Conservation (phyloP, 192 early-diverging fungal species). For the Coemansia sp. region DNA sequence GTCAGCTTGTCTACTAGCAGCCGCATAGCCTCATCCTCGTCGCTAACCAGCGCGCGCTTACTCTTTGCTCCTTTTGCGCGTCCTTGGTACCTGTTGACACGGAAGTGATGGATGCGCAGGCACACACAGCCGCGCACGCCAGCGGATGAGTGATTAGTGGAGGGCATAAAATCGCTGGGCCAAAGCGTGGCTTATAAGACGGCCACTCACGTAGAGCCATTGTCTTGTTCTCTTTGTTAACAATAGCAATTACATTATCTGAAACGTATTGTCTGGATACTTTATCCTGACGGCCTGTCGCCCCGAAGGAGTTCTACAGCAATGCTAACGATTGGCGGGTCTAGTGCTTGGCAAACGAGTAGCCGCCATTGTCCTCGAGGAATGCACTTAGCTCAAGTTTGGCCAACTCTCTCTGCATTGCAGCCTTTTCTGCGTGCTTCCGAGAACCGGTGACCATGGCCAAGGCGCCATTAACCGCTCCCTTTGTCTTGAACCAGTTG, state of each 20-base stretch:
- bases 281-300: too few species aligned
- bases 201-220: too few species aligned
- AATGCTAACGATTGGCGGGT: too few species aligned
- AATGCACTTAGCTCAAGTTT: slow-evolving; percentile 41
- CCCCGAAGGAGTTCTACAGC: too few species aligned
- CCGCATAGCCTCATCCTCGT: slow-evolving; percentile 29
- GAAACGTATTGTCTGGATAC: too few species aligned
- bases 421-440: slow-evolving; percentile 26
- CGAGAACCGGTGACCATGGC: slow-evolving; percentile 32
- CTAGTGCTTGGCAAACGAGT: slow-evolving; percentile 25
- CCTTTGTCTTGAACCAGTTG: slow-evolving; percentile 43
- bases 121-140: too few species aligned
- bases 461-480: slow-evolving; percentile 15
- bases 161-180: too few species aligned
- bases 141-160: too few species aligned
- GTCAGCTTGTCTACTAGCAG: slow-evolving; percentile 27
- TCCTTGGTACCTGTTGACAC: slow-evolving; percentile 35
- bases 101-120: too few species aligned
- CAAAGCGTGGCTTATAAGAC: too few species aligned
- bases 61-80: slow-evolving; percentile 27
- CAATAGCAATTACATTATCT: too few species aligned
- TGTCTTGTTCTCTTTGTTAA: too few species aligned
- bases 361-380: slow-evolving; percentile 30
- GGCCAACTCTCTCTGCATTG: slow-evolving; percentile 33
- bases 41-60: slow-evolving; percentile 15